Conservation (phyloP, 805 yeast species). For the Grigorovia jiainica region DNA sequence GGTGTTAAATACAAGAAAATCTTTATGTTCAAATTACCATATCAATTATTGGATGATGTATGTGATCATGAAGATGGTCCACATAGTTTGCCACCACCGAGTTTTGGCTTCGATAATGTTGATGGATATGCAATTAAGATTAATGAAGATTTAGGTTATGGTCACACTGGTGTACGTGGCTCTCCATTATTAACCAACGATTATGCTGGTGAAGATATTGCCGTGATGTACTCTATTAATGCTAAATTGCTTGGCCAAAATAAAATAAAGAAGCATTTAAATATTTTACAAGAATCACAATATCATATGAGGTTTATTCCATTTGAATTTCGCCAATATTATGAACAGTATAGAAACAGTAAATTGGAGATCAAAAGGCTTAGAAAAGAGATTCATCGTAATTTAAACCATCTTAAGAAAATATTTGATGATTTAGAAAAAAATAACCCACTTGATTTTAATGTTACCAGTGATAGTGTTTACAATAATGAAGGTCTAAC, state of each 20-base stretch:
- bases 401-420: conserved; percentile 7
- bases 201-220: conserved; percentile 25
- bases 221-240: conserved; percentile 43
- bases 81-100: conserved; percentile 31
- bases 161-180: conserved; percentile 39
- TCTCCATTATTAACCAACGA: conserved; percentile 46
- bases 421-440: conserved; percentile 9
- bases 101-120: conserved; percentile 30
- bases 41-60: conserved; percentile 40
- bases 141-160: conserved; percentile 42
- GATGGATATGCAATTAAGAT: conserved; percentile 20
- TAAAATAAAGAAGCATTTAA: conserved; percentile 12
- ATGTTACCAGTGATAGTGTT: conserved; percentile 14
- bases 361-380: conserved; percentile 7
- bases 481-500: no score
- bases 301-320: conserved; percentile 24
- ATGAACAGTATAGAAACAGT: conserved; percentile 6
- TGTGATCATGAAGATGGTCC: conserved; percentile 35
- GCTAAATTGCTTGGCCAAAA: conserved; percentile 43
- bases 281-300: conserved; percentile 14
- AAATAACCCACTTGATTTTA: conserved; percentile 6
- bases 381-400: conserved; percentile 5
- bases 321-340: conserved; percentile 12
- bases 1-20: conserved; percentile 42
- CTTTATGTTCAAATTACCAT: conserved; percentile 48